A percentile compares a stretch with the other conserved stretches of the same genome.
Evolutionary conservation across 2,329 filamentous ascomycete genomes (phyloP).

Genomic region (Penicillium glabrum): DNA sequence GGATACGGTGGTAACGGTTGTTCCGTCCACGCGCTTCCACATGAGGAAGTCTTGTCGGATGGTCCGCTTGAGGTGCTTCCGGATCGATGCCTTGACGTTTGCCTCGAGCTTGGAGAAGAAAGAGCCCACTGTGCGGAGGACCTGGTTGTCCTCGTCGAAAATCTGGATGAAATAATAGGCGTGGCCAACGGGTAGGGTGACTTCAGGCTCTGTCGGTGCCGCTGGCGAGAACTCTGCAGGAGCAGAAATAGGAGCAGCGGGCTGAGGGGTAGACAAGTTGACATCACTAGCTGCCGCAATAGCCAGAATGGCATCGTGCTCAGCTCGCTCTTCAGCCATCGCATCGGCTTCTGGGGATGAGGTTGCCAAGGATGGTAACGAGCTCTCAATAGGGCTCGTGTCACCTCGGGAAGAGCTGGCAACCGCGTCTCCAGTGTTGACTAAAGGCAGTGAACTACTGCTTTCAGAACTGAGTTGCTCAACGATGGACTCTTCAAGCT

Average conservation of each 20-base stretch:
- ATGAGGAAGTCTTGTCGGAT: conserved; percentile 42
- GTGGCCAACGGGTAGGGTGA: conserved; percentile 33
- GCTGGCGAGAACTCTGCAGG: background rate
- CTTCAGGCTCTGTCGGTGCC: conserved; percentile 15
- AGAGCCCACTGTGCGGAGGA: conserved; percentile 39
- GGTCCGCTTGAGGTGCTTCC: conserved; percentile 39
- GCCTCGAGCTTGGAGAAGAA: conserved; percentile 44
- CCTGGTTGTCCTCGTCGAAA: conserved; percentile 52
- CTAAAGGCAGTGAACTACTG: conserved; percentile 17
- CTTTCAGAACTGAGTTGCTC: conserved; percentile 28
- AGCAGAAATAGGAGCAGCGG: background rate
- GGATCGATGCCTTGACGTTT: conserved; percentile 41
- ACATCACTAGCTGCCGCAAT: conserved; percentile 31
- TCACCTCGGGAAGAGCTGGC: conserved; percentile 30
- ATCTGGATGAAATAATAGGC: conserved; percentile 53
- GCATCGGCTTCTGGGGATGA: conserved; percentile 12
- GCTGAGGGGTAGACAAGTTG: background rate
- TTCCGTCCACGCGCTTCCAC: conserved; percentile 45
- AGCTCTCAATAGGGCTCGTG: background rate
- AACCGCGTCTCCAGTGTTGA: conserved; percentile 22
- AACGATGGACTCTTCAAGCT: conserved; percentile 31
- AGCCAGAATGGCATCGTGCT: conserved; percentile 30
- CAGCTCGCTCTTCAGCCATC: conserved; percentile 14
- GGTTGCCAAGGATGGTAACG: conserved; percentile 1
- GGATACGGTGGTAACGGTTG: conserved; percentile 34